phyloP scores from a whole-genome alignment of 495 filamentous ascomycete species.

The Durotheca rogersii region DNA sequence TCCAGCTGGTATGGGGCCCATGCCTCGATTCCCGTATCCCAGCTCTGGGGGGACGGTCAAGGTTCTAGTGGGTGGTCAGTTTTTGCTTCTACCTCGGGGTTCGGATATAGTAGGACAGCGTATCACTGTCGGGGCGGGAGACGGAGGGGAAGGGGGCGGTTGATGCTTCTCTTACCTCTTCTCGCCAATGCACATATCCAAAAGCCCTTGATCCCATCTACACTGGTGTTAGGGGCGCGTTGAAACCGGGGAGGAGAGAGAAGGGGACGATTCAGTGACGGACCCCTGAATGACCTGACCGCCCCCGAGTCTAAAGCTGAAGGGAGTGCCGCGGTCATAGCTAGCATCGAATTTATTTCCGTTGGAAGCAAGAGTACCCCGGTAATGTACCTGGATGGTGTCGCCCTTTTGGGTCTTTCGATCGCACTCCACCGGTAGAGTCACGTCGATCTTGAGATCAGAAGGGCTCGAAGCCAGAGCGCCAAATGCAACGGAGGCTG shows the following conservation, averaged over 20 bases:
- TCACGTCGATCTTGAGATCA: conserved; percentile 71
- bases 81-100: background rate
- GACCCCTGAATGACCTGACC: conserved; percentile 87
- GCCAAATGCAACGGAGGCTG: conserved; percentile 53
- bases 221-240: conserved; percentile 18
- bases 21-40: conserved; percentile 74
- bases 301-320: conserved; percentile 74
- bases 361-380: conserved; percentile 67
- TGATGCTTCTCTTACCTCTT: conserved; percentile 62
- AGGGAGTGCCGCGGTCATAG: conserved; percentile 73
- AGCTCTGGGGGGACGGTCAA: conserved; percentile 86
- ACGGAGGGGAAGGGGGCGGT: no score
- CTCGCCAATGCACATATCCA: conserved; percentile 97
- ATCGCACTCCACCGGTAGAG: conserved; percentile 62
- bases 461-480: conserved; percentile 48
- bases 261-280: conserved; percentile 26
- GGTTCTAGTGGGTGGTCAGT: conserved; percentile 48
- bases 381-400: conserved; percentile 81
- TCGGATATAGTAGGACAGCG: no score
- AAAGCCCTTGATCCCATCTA: conserved; percentile 84
- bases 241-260: background rate
- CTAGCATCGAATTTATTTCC: conserved; percentile 62
- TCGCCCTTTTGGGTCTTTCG: conserved; percentile 78
- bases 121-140: no score
- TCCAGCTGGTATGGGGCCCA: conserved; percentile 78